A percentile compares a stretch with the other conserved stretches of the same genome.
Evolutionary conservation across 345 rosid species (phyloP).

Genomic region (Isatis tinctoria): DNA sequence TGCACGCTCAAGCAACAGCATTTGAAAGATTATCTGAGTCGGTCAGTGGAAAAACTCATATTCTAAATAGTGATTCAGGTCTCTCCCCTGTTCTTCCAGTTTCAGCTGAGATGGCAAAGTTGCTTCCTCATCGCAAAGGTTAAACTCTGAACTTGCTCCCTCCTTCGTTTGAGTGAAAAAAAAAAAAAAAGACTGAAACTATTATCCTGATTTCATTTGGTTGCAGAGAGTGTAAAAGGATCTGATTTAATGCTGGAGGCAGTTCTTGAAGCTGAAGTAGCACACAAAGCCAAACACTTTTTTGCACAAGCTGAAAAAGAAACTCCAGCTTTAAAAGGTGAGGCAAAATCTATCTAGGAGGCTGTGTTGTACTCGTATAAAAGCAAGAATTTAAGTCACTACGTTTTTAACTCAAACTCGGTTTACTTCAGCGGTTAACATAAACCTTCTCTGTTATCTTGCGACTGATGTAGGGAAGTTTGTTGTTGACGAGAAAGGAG

Average conservation of each 20-base stretch:
- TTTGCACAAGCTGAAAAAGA: conserved; percentile 60
- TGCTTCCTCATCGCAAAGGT: conserved; percentile 66
- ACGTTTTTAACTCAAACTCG: neutral
- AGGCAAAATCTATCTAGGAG: neutral
- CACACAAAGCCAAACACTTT: conserved; percentile 54
- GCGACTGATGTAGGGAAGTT: conserved; percentile 9
- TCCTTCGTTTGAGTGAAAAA: neutral
- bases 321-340: conserved; percentile 33
- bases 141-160: neutral
- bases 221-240: conserved; percentile 47
- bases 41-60: conserved; percentile 28
- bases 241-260: conserved; percentile 67
- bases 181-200: neutral
- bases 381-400: neutral
- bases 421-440: neutral
- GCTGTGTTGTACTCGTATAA: neutral
- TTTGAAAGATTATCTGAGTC: conserved; percentile 60
- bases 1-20: conserved; percentile 70
- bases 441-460: neutral
- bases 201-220: neutral
- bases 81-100: conserved; percentile 58
- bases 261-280: conserved; percentile 65
- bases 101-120: conserved; percentile 81
- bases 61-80: conserved; percentile 31
- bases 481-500: neutral